These are phyloP conservation scores for Ajuga chamaepitys DNA, from an alignment of 257 asterid genomes.

Conservation along the genomic window DNA sequence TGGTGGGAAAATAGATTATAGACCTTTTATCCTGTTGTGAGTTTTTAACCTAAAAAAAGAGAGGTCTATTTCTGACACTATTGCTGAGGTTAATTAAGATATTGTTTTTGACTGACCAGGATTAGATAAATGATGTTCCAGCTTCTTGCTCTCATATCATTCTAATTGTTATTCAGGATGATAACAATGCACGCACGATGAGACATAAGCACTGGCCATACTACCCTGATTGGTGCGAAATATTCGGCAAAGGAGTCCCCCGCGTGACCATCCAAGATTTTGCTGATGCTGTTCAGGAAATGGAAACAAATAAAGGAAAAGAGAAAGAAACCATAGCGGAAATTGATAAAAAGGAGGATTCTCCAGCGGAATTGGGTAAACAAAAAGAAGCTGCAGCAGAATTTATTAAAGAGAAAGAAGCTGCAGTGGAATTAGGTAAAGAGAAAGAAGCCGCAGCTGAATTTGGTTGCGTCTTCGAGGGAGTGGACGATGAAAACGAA, in stretches of 20 bases:
- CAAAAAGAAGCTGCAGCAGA: conserved; percentile 10
- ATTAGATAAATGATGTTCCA: background rate
- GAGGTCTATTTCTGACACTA: background rate
- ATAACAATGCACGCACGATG: conserved; percentile 25
- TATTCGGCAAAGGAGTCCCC: conserved; percentile 11
- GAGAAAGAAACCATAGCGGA: conserved; percentile 4
- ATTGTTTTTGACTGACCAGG: background rate
- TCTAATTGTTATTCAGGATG: conserved; percentile 7
- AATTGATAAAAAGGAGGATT: background rate
- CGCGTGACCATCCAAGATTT: conserved; percentile 8
- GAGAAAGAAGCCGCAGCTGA: conserved; percentile 10
- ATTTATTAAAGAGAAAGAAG: conserved; percentile 12
- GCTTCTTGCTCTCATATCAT: background rate
- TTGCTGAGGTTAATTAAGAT: background rate
- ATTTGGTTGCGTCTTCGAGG: conserved; percentile 19
- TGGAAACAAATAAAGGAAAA: conserved; percentile 16
- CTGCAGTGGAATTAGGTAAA: background rate
- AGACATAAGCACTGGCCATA: conserved; percentile 23
- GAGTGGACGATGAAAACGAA: conserved; percentile 22
- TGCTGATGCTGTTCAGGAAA: conserved; percentile 13
- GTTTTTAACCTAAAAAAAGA: background rate
- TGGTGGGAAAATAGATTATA: background rate
- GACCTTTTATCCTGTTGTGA: background rate
- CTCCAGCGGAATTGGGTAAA: background rate
- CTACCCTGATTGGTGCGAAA: conserved; percentile 26